These are phyloP conservation scores for Lactifluus hygrophoroides DNA, from an alignment of 768 basidiomycete species.

Conservation along the genomic window DNA sequence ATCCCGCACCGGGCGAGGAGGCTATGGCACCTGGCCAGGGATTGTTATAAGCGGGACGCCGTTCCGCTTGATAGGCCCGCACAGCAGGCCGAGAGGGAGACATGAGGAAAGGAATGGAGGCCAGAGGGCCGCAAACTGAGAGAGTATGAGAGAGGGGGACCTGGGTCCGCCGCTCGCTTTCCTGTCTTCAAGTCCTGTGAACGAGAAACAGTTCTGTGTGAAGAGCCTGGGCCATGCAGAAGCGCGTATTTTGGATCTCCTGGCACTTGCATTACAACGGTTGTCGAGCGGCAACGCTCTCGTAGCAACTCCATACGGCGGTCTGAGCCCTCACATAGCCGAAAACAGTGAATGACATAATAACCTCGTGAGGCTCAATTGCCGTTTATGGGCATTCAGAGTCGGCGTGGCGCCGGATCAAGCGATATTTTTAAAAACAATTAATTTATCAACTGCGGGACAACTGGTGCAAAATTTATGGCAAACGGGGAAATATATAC, in stretches of 20 bases:
- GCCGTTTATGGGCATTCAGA: no score
- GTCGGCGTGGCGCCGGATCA: no score
- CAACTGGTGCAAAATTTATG: no score
- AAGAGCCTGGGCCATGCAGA: neutral
- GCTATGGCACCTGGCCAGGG: neutral
- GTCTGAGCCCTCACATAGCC: no score
- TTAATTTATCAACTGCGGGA: no score
- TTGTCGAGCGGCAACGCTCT: slow-evolving; percentile 4
- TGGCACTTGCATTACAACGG: slow-evolving; percentile 7
- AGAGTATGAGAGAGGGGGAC: neutral
- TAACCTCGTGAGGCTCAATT: no score
- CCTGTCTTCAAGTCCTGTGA: neutral
- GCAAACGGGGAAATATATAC: neutral
- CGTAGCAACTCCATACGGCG: neutral
- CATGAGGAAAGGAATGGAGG: slow-evolving; percentile 1
- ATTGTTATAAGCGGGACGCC: neutral
- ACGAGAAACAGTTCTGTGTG: neutral
- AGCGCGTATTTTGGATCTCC: neutral
- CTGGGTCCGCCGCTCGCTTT: neutral
- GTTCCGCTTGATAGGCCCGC: slow-evolving; percentile 4
- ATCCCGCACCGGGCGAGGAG: slow-evolving; percentile 6
- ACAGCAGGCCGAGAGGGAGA: slow-evolving; percentile 11
- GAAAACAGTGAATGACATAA: no score
- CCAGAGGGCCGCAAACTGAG: slow-evolving; percentile 9
- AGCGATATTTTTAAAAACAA: no score